phyloP scores from a whole-genome alignment of 2,329 filamentous ascomycete species.

The Arthrinium phaeospermum region DNA sequence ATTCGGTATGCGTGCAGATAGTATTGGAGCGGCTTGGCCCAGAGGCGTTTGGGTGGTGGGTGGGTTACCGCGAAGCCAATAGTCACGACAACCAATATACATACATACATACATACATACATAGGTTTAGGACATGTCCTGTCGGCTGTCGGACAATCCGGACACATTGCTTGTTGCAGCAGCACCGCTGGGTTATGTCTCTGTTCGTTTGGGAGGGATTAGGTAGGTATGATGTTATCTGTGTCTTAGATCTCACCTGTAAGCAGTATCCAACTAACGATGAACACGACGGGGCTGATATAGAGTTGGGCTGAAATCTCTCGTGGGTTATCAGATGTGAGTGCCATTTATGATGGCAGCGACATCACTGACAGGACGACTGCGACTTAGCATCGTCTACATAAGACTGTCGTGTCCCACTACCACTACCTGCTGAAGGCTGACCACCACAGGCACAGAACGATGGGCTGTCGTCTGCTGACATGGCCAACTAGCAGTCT shows the following conservation, averaged over 20 bases:
- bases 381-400: not conserved
- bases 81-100: not conserved
- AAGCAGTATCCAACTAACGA: not conserved
- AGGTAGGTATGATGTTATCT: not conserved
- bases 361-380: not conserved
- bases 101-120: not conserved
- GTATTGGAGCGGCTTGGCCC: not conserved
- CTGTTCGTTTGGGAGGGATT: not conserved
- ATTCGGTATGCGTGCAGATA: not conserved
- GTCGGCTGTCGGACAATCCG: not conserved
- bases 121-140: not conserved
- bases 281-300: not conserved
- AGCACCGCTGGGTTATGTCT: not conserved
- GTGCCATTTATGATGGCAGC: not conserved
- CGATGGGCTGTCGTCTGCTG: not conserved
- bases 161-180: not conserved
- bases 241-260: not conserved
- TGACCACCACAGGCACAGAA: not conserved
- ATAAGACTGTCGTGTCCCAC: not conserved
- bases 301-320: not conserved
- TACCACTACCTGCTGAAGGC: not conserved
- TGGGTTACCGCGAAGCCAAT: not conserved
- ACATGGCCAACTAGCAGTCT: no score
- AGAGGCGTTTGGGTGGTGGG: not conserved
- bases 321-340: not conserved